These are phyloP conservation scores for Lagenidium sp. DNA, from an alignment of 352 stramenopile species.

Conservation along the genomic window DNA sequence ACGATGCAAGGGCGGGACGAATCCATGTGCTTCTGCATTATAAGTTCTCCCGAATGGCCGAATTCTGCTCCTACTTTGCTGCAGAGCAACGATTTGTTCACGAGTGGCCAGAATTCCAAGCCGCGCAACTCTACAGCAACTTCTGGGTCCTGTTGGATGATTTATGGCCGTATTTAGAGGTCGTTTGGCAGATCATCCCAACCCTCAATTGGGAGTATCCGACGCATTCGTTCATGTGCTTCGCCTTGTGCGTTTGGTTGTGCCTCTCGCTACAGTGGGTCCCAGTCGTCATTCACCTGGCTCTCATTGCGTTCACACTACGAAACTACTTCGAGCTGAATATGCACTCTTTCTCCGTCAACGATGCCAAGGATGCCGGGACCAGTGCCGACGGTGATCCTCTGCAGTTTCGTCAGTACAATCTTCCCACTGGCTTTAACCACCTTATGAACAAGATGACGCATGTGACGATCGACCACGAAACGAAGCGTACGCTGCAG, in stretches of 20 bases:
- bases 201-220: constrained; percentile 83
- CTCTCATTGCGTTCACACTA: constrained; percentile 69
- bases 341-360: constrained; percentile 62
- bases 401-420: constrained; percentile 68
- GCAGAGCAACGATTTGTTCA: constrained; percentile 64
- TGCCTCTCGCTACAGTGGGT: constrained; percentile 79
- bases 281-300: constrained; percentile 67
- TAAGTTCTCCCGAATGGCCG: constrained; percentile 81
- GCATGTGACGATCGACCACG: constrained; percentile 73
- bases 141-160: constrained; percentile 83
- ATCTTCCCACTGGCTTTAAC: constrained; percentile 73
- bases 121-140: constrained; percentile 77
- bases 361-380: constrained; percentile 31
- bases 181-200: constrained; percentile 73
- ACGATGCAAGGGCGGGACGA: constrained; percentile 64
- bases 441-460: constrained; percentile 89
- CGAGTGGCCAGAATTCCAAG: constrained; percentile 77
- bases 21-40: constrained; percentile 83
- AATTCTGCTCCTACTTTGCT: constrained; percentile 77
- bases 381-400: constrained; percentile 24
- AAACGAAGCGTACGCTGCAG: constrained; percentile 78
- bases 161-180: constrained; percentile 78
- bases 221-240: constrained; percentile 80
- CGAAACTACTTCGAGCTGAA: constrained; percentile 84
- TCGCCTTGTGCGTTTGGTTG: constrained; percentile 74